These are phyloP conservation scores for Arthrobotrys pseudoclavata DNA, from an alignment of 2,329 filamentous ascomycete species.

Conservation along the genomic window DNA sequence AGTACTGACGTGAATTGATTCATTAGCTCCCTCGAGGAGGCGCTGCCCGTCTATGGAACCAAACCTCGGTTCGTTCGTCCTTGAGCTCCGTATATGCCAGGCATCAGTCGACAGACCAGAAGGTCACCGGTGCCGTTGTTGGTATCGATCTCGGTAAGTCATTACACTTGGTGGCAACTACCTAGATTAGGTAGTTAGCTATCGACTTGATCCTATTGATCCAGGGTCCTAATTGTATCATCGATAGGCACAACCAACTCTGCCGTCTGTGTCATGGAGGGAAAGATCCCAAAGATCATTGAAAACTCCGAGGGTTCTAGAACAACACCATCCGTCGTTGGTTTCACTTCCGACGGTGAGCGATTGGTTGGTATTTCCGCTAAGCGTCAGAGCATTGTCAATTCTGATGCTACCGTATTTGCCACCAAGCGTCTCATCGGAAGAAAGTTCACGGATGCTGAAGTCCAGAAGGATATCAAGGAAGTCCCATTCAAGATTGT, in stretches of 20 bases:
- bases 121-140: constrained; percentile 95
- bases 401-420: constrained; percentile 98
- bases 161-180: background rate
- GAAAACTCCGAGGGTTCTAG: constrained; percentile 95
- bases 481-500: constrained; percentile 99
- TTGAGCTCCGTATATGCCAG: constrained; percentile 77
- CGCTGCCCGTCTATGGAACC: constrained; percentile 51
- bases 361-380: constrained; percentile 95
- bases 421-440: constrained; percentile 99
- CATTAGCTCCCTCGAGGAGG: constrained; percentile 58
- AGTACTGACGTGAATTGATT: constrained; percentile 18
- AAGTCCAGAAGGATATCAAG: constrained; percentile 97
- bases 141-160: constrained; percentile 92
- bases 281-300: constrained; percentile 93
- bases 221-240: constrained; percentile 20
- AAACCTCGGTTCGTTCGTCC: constrained; percentile 54
- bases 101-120: constrained; percentile 83
- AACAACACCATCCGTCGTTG: constrained; percentile 94
- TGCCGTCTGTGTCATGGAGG: constrained; percentile 97
- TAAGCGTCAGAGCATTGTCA: constrained; percentile 98
- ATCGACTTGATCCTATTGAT: background rate
- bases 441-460: constrained; percentile 92
- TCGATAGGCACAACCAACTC: constrained; percentile 88
- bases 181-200: background rate
- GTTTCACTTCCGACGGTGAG: constrained; percentile 95